Evolutionary conservation across 495 filamentous ascomycete species (phyloP).

Genomic region (Aspergillus heteromorphus): DNA sequence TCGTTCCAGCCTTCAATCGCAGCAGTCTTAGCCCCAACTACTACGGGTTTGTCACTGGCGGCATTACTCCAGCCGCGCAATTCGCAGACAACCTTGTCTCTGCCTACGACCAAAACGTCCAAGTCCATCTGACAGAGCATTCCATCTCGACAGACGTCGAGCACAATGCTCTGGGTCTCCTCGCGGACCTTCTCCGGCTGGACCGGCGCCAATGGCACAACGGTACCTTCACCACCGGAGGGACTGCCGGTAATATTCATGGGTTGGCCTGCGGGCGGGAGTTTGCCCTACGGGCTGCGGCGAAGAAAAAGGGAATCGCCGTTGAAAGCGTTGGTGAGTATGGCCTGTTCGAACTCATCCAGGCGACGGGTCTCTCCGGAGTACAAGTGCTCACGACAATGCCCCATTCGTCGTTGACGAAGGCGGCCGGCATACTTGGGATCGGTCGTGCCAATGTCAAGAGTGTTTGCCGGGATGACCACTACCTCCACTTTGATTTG

Average conservation of each 20-base stretch:
- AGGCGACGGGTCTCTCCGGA: slow-evolving; percentile 53
- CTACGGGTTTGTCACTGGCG: slow-evolving; percentile 87
- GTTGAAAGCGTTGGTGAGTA: slow-evolving; percentile 55
- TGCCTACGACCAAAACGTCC: slow-evolving; percentile 76
- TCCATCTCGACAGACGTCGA: slow-evolving; percentile 72
- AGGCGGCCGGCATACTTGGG: slow-evolving; percentile 77
- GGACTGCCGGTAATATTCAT: slow-evolving; percentile 78
- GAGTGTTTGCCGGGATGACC: slow-evolving; percentile 46
- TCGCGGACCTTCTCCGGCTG: slow-evolving; percentile 62
- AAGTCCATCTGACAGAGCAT: slow-evolving; percentile 74
- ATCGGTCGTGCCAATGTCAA: slow-evolving; percentile 67
- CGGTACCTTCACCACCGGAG: slow-evolving; percentile 81
- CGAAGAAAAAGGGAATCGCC: slow-evolving; percentile 28
- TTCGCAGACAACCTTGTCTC: slow-evolving; percentile 80
- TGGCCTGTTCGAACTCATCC: slow-evolving; percentile 64
- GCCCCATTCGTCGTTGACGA: slow-evolving; percentile 75
- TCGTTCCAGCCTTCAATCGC: slow-evolving; percentile 62
- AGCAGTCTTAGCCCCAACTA: slow-evolving; percentile 61
- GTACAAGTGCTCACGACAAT: slow-evolving; percentile 75
- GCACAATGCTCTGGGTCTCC: slow-evolving; percentile 59
- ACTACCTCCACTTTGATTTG: slow-evolving; percentile 65
- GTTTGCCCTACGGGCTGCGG: slow-evolving; percentile 48
- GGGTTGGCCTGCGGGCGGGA: slow-evolving; percentile 76
- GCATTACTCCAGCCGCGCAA: slow-evolving; percentile 70
- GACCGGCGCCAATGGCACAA: slow-evolving; percentile 44